phyloP scores from a whole-genome alignment of 2,329 filamentous ascomycete genomes.

The Endothia cerciana region DNA sequence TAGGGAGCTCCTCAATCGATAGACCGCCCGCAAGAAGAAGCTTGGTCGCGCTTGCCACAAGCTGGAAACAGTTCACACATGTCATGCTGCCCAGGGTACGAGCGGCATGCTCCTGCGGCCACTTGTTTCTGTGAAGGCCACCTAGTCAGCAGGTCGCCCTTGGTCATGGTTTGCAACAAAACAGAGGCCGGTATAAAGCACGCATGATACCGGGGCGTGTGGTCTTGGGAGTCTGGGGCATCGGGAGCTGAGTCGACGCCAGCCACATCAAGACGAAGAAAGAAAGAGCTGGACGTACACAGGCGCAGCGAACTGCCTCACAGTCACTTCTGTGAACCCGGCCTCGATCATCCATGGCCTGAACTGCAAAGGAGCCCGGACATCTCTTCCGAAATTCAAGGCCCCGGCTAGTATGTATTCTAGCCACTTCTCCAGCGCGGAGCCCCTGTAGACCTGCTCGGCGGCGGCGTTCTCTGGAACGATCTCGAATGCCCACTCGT shows the following conservation, averaged over 20 bases:
- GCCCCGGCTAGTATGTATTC: conserved; percentile 6
- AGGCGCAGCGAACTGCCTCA: conserved; percentile 8
- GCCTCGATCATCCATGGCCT: conserved; percentile 12
- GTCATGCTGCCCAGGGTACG: conserved; percentile 2
- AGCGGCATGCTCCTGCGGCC: conserved; percentile 1
- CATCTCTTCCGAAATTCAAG: conserved; percentile 4
- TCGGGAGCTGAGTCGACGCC: neutral
- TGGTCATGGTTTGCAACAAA: neutral
- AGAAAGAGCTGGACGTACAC: neutral
- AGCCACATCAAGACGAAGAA: neutral
- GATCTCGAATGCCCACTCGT: conserved; percentile 17
- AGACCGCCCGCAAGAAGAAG: conserved; percentile 1
- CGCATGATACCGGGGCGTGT: neutral
- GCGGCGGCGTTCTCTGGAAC: conserved; percentile 7
- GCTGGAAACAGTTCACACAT: conserved; percentile 9
- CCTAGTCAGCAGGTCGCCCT: neutral
- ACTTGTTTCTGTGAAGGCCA: neutral
- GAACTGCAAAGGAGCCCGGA: conserved; percentile 6
- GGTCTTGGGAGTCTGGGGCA: neutral
- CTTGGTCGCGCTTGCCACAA: conserved; percentile 10
- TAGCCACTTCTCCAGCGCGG: conserved; percentile 10
- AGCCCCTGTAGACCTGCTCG: neutral
- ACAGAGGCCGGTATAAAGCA: neutral
- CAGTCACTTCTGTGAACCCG: conserved; percentile 7
- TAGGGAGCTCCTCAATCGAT: neutral